A percentile compares a stretch with the other conserved stretches of the same genome.
These are phyloP conservation scores for Monosporascus sp. DNA, from an alignment of 2,329 filamentous ascomycete genomes.

Conservation along the genomic window DNA sequence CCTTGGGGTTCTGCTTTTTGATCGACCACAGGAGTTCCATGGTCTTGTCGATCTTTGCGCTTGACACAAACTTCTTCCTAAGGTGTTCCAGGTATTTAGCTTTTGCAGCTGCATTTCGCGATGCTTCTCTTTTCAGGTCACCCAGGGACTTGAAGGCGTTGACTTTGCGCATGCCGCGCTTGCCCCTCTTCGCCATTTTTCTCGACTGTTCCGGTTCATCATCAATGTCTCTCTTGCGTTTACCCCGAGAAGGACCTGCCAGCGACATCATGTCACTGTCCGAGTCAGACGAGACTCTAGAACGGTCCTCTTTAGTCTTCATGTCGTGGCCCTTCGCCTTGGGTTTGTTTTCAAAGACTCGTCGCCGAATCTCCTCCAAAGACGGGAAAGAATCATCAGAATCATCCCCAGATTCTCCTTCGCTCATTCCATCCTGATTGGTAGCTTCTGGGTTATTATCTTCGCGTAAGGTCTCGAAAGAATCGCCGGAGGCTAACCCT, in stretches of 20 bases:
- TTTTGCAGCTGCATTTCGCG: constrained; percentile 18
- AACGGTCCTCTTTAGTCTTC: neutral
- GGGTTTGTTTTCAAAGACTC: neutral
- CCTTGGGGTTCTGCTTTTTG: constrained; percentile 15
- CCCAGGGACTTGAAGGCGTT: constrained; percentile 12
- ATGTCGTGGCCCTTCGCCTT: neutral
- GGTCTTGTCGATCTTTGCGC: constrained; percentile 25
- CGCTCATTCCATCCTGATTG: neutral
- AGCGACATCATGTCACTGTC: constrained; percentile 5
- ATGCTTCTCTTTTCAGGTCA: constrained; percentile 19
- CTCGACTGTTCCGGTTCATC: constrained; percentile 1
- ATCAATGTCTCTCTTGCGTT: constrained; percentile 6
- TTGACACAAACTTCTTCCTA: constrained; percentile 22
- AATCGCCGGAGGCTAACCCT: neutral
- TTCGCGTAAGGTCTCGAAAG: neutral
- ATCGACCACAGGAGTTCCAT: constrained; percentile 24
- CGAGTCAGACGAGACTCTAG: neutral
- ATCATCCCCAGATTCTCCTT: constrained; percentile 2
- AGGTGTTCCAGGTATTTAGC: constrained; percentile 20
- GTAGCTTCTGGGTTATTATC: neutral
- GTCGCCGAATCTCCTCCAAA: constrained; percentile 5
- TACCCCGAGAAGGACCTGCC: constrained; percentile 1
- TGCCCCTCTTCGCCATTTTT: constrained; percentile 9
- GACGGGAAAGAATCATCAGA: constrained; percentile 11
- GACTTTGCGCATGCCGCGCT: constrained; percentile 5